Evolutionary conservation across 2,329 filamentous ascomycete species (phyloP).

Genomic region (Dothideomycetes sp.): DNA sequence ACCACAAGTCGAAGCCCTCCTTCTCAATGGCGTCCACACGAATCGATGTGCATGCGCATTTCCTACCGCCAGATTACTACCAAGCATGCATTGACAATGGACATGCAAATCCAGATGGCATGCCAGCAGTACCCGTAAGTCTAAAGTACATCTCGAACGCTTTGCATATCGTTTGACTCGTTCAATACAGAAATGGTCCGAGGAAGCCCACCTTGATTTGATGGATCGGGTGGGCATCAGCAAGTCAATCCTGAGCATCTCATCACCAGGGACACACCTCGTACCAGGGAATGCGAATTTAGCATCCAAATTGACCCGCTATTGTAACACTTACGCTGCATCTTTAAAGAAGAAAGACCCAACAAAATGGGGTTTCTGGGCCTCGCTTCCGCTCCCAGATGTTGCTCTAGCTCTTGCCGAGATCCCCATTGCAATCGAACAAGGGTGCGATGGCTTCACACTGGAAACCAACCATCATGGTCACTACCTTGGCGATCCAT

Average conservation of each 20-base stretch:
- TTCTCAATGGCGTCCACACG: constrained; percentile 16
- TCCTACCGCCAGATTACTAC: constrained; percentile 32
- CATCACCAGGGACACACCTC: constrained; percentile 42
- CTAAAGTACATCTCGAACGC: no score
- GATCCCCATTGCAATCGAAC: constrained; percentile 31
- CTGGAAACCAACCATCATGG: constrained; percentile 44
- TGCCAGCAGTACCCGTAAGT: constrained; percentile 35
- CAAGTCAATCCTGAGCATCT: constrained; percentile 45
- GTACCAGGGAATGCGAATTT: constrained; percentile 25
- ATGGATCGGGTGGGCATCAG: constrained; percentile 40
- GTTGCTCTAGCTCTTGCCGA: constrained; percentile 36
- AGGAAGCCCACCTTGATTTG: constrained; percentile 35
- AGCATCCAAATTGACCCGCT: constrained; percentile 26
- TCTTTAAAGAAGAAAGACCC: constrained; percentile 26
- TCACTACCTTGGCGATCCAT: constrained; percentile 38
- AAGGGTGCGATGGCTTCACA: constrained; percentile 40
- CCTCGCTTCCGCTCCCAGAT: constrained; percentile 41
- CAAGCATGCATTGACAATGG: constrained; percentile 29
- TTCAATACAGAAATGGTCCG: constrained; percentile 28
- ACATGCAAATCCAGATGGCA: constrained; percentile 36
- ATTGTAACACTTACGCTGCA: constrained; percentile 31
- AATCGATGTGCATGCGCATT: constrained; percentile 41
- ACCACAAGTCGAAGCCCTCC: no score
- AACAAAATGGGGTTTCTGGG: constrained; percentile 41
- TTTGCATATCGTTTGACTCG: no score